phyloP scores from a whole-genome alignment of 2,329 filamentous ascomycete species.

The Thelonectria blattea region DNA sequence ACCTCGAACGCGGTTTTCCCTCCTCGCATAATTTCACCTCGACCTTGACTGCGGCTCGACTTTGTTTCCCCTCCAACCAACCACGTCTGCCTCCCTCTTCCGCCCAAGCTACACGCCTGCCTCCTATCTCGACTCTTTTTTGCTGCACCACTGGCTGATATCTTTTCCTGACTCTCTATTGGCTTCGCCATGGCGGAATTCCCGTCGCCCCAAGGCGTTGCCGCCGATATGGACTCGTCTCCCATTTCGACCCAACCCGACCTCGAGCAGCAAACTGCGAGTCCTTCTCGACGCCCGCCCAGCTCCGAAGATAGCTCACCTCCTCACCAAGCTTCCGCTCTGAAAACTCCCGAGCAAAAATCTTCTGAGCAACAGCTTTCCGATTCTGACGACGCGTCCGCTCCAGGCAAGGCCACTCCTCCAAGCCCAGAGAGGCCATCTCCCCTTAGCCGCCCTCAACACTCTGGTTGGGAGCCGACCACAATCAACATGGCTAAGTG shows the following conservation, averaged over 20 bases:
- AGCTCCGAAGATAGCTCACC: not conserved
- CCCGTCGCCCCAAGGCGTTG: not conserved
- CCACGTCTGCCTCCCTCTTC: not conserved
- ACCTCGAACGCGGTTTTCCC: not conserved
- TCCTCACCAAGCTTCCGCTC: not conserved
- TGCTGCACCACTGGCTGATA: not conserved
- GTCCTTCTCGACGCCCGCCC: not conserved
- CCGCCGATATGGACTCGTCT: not conserved
- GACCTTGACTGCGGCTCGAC: not conserved
- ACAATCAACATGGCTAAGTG: slow-evolving; percentile 24
- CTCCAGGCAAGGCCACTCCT: not conserved
- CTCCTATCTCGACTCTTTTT: not conserved
- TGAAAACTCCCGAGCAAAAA: not conserved
- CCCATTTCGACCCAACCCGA: not conserved
- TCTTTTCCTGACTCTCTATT: not conserved
- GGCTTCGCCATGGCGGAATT: not conserved
- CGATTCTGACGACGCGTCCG: no score
- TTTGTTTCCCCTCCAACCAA: not conserved
- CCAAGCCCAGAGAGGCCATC: not conserved
- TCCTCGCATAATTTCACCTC: not conserved
- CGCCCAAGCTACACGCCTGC: not conserved
- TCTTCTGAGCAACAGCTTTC: not conserved
- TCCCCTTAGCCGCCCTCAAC: not conserved
- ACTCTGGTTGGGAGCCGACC: slow-evolving; percentile 19
- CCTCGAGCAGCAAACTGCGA: not conserved